Conservation (phyloP, 169 alveolate genomes). For the Amoebophrya sp. region DNA sequence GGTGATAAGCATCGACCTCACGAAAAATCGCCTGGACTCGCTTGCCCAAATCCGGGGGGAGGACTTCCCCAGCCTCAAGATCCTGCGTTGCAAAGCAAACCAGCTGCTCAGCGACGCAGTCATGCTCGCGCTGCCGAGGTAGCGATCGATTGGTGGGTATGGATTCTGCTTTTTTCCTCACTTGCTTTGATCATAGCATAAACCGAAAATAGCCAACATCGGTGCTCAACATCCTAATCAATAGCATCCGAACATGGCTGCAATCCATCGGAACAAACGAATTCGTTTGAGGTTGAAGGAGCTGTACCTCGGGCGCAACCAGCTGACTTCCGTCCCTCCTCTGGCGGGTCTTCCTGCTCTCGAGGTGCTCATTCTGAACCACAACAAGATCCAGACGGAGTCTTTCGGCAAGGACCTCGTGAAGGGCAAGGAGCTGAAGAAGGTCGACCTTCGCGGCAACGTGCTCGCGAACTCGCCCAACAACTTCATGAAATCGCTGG, state of each 20-base stretch:
- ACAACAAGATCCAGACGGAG: neutral
- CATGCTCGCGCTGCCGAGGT: neutral
- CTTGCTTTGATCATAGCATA: no score
- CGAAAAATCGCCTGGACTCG: neutral
- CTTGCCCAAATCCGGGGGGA: neutral
- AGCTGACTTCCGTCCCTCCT: neutral
- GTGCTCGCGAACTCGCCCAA: neutral
- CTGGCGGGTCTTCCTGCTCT: neutral
- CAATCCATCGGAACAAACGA: no score
- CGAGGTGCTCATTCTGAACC: neutral
- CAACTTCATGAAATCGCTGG: neutral
- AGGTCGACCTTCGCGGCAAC: neutral
- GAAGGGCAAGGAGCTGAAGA: neutral
- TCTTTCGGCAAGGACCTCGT: neutral
- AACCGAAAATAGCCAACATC: no score
- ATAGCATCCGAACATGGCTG: no score
- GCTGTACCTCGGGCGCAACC: neutral
- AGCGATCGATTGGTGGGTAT: no score
- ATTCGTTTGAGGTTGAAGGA: no score
- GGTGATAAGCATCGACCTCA: neutral
- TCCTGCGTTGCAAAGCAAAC: neutral
- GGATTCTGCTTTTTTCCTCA: no score
- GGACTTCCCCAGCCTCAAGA: neutral
- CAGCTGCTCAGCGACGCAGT: neutral
- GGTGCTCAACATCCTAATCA: no score